A percentile compares a stretch with the other conserved stretches of the same genome.
Conservation (phyloP, 1,284 basidiomycete genomes). For the Tilletia caries region DNA sequence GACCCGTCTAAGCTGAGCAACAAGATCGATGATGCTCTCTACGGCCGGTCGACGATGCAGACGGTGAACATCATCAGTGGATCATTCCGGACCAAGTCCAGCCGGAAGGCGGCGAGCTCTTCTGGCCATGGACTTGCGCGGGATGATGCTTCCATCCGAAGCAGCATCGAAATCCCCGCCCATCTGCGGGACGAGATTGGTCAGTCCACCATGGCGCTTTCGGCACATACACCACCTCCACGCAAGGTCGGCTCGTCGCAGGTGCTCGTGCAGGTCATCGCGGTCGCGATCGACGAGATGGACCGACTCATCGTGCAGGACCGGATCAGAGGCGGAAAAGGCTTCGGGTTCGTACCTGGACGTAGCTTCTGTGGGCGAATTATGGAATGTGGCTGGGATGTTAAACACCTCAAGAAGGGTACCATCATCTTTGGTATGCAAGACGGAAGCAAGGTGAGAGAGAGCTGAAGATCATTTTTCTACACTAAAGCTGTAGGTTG, state of each 20-base stretch:
- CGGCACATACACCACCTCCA: conserved; percentile 50
- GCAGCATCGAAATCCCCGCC: conserved; percentile 33
- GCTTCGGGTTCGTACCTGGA: conserved; percentile 55
- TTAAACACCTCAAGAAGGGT: conserved; percentile 53
- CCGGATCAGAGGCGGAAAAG: conserved; percentile 44
- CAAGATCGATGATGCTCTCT: conserved; percentile 40
- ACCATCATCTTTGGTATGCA: conserved; percentile 56
- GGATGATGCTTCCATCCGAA: conserved; percentile 16
- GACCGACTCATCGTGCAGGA: conserved; percentile 52
- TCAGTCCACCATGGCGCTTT: conserved; percentile 38
- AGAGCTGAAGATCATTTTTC: too few species aligned
- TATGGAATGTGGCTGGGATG: conserved; percentile 54
- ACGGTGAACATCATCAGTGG: conserved; percentile 44
- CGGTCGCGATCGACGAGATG: conserved; percentile 54
- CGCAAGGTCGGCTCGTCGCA: conserved; percentile 53
- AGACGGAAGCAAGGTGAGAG: conserved; percentile 39
- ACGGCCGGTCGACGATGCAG: conserved; percentile 47
- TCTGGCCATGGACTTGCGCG: background rate
- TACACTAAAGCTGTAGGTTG: too few species aligned
- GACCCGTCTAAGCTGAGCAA: conserved; percentile 35
- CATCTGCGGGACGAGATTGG: conserved; percentile 40
- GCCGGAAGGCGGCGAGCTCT: background rate
- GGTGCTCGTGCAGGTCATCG: conserved; percentile 55
- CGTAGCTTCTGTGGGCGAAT: conserved; percentile 55
- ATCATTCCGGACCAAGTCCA: conserved; percentile 21